phyloP scores from a whole-genome alignment of 2,329 filamentous ascomycete species.

The Phaeosphaeriaceae sp. region DNA sequence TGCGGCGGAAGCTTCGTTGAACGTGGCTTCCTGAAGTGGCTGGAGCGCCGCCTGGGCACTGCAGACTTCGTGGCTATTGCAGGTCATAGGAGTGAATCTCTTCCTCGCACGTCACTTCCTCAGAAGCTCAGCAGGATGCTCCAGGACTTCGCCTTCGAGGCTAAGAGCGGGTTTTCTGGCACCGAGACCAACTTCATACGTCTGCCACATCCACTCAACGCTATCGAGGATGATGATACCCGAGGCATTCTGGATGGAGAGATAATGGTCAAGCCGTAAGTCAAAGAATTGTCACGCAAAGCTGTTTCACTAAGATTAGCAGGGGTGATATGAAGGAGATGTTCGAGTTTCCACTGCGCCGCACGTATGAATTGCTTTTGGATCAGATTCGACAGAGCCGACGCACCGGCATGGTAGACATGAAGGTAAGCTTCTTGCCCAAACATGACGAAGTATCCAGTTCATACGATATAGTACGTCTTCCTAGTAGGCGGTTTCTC shows the following conservation, averaged over 20 bases:
- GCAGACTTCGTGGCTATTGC: conserved; percentile 28
- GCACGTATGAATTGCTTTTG: conserved; percentile 19
- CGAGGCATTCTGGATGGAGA: conserved; percentile 33
- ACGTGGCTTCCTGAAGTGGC: conserved; percentile 25
- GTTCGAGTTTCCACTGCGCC: conserved; percentile 20
- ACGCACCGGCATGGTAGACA: neutral
- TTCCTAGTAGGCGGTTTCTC: conserved; percentile 41
- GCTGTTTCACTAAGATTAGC: too few relatives aligned
- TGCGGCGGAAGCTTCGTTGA: conserved; percentile 41
- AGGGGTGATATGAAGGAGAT: conserved; percentile 27
- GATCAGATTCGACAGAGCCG: conserved; percentile 16
- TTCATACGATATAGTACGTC: conserved; percentile 18
- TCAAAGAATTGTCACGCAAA: neutral
- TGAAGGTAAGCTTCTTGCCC: conserved; percentile 32
- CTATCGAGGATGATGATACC: conserved; percentile 20
- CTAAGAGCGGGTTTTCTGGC: conserved; percentile 31
- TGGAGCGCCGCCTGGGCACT: conserved; percentile 30
- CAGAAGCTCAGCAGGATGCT: conserved; percentile 22
- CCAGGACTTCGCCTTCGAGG: conserved; percentile 27
- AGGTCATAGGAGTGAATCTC: conserved; percentile 14
- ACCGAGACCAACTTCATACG: conserved; percentile 22
- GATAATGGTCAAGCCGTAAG: conserved; percentile 29
- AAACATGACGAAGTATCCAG: too few relatives aligned
- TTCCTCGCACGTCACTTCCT: conserved; percentile 19
- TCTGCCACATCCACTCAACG: conserved; percentile 26